Evolutionary conservation across 352 stramenopile genomes (phyloP).

Genomic region (Phytopythium vexans): DNA sequence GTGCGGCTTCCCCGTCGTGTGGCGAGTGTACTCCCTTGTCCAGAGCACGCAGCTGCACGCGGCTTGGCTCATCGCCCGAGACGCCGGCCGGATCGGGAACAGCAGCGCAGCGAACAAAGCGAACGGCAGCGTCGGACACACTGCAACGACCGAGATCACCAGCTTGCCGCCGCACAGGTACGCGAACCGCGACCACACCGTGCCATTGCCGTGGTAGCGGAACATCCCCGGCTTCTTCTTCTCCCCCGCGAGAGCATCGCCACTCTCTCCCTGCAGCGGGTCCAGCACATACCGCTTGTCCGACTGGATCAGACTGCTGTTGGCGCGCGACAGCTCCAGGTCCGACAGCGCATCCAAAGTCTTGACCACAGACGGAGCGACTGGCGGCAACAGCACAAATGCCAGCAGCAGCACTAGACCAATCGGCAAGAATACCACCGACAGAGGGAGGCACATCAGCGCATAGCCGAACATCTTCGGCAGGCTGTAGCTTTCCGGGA

Average conservation of each 20-base stretch:
- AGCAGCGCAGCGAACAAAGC: constrained; percentile 46
- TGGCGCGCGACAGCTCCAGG: constrained; percentile 70
- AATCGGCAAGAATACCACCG: constrained; percentile 55
- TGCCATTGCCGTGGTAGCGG: constrained; percentile 49
- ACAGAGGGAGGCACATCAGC: constrained; percentile 51
- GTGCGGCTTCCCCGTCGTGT: constrained; percentile 52
- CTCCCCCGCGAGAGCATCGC: constrained; percentile 13
- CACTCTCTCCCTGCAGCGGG: constrained; percentile 37
- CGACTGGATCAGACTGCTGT: constrained; percentile 48
- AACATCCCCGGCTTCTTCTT: constrained; percentile 42
- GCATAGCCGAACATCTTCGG: constrained; percentile 63
- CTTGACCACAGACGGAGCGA: constrained; percentile 46
- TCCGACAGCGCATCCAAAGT: constrained; percentile 68
- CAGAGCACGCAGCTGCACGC: constrained; percentile 51
- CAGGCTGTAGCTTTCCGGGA: constrained; percentile 44
- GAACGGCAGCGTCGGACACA: constrained; percentile 55
- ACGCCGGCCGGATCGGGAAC: constrained; percentile 55
- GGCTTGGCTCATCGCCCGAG: constrained; percentile 27
- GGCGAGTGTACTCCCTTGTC: constrained; percentile 67
- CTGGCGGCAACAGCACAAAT: constrained; percentile 57
- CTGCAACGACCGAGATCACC: constrained; percentile 50
- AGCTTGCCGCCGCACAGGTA: constrained; percentile 71
- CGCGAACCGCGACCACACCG: constrained; percentile 63
- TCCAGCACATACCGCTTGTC: constrained; percentile 61
- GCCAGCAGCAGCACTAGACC: constrained; percentile 47